phyloP scores from a whole-genome alignment of 345 rosid species.

The Hibiscus trionum region DNA sequence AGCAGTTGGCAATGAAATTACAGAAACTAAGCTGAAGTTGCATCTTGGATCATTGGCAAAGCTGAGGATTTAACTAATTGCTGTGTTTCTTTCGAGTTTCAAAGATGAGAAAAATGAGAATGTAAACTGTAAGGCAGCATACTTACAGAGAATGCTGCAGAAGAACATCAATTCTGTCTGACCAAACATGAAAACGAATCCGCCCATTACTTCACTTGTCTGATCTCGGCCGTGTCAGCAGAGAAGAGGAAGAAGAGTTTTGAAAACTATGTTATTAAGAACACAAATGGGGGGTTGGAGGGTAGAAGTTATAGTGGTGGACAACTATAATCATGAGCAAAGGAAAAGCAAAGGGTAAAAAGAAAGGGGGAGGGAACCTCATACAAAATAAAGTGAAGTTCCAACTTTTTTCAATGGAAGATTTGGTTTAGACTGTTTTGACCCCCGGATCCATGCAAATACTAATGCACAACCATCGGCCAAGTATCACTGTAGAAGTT shows the following conservation, averaged over 20 bases:
- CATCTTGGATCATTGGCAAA: too few relatives aligned
- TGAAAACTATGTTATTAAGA: background rate
- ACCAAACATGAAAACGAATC: conserved; percentile 2
- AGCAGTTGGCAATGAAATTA: conserved; percentile 2
- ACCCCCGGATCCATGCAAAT: background rate
- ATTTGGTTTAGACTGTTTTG: background rate
- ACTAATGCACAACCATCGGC: background rate
- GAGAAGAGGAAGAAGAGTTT: conserved; percentile 3
- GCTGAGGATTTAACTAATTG: too few relatives aligned
- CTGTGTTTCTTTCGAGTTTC: too few relatives aligned
- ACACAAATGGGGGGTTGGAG: background rate
- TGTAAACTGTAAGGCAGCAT: conserved; percentile 8
- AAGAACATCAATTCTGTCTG: background rate
- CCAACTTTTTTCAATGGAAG: background rate
- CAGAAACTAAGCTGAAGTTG: background rate
- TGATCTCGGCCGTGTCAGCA: background rate
- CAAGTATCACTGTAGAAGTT: background rate
- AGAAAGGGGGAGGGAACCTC: conserved; percentile 38
- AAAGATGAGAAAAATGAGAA: too few relatives aligned
- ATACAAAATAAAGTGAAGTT: conserved; percentile 43
- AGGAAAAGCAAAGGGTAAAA: conserved; percentile 18
- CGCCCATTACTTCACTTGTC: background rate
- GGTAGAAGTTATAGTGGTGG: conserved; percentile 23
- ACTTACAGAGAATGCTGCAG: conserved; percentile 13
- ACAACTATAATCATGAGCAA: conserved; percentile 28